These are phyloP conservation scores for Geranium incanum DNA, from an alignment of 441 rosid species.

Conservation along the genomic window DNA sequence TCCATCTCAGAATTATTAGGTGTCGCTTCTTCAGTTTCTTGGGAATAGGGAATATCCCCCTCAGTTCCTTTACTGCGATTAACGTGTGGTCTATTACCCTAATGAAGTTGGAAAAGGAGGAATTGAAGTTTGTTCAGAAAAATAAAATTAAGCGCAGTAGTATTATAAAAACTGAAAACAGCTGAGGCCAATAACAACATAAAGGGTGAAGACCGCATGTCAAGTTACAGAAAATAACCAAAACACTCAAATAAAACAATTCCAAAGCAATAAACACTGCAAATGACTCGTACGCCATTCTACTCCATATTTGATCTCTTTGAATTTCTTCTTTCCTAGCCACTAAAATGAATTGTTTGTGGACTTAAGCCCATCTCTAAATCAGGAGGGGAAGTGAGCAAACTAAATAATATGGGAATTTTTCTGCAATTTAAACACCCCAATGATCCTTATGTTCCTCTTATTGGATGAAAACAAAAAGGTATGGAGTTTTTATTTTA, in stretches of 20 bases:
- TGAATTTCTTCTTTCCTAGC: background rate
- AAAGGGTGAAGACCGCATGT: too few relatives aligned
- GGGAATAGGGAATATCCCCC: conserved; percentile 34
- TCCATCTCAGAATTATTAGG: conserved; percentile 40
- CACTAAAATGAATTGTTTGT: background rate
- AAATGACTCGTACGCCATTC: background rate
- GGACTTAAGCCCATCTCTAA: background rate
- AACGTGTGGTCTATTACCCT: conserved; percentile 56
- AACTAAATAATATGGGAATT: background rate
- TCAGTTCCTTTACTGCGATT: conserved; percentile 42
- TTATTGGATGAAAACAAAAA: background rate
- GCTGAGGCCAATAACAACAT: too few relatives aligned
- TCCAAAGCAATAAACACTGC: background rate
- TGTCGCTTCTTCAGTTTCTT: conserved; percentile 36
- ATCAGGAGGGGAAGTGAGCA: background rate
- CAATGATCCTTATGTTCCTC: background rate
- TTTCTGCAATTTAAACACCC: background rate
- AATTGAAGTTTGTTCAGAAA: conserved; percentile 9
- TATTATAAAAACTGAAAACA: background rate
- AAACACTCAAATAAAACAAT: background rate
- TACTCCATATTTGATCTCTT: background rate
- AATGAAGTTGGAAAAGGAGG: conserved; percentile 17
- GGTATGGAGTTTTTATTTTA: background rate
- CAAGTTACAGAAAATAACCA: background rate
- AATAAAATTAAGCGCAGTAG: background rate